Base-by-base conservation (phyloP, 2,329 filamentous ascomycete species). In the Arthrobotrys musiformis region DNA sequence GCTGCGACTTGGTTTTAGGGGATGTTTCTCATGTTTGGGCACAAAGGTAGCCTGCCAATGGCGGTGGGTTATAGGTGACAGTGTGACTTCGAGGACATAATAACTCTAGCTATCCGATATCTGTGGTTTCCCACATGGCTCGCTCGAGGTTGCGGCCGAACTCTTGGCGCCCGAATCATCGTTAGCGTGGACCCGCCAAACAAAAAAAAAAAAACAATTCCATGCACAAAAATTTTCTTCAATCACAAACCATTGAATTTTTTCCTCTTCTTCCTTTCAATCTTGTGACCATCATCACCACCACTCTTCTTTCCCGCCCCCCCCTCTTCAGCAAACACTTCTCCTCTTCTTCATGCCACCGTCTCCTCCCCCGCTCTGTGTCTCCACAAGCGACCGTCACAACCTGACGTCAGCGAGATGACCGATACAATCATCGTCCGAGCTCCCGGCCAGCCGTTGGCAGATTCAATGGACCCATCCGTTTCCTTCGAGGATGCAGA, bases 401-500 rank as follows among this genome's bases (percentile, higher is more conserved):
- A 61, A 22, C 42, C 30, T 67, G 66, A 77, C 50, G 66, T 70
- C 66, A 77, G 46, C 40, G 66, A 70, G 58, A 77, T 77, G 73
- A 61, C 58, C 50, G 66, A 70, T 54, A 46, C 60, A 50, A 77
- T 67, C 40, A 58, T 61, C 11, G n/a, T 66, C 33, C 58, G 73
- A 40, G 66, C 60, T 19, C 73, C 73, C 50, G 60, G 73, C 54
- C 66, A 70, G 73, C 40, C 64, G 56, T 56, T 66, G 44, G 60
- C 42, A n/a, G 64, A 64, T 52, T 19, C 72, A 24, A 56, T 76
- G 58, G 72, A 70, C 40, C 50, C 69, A 28, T 64, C 79, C 83
- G 37, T 66, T 63, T 73, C 69, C 11, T 22, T 70, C 75, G 82
- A 83, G 5, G 83, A 84, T 74, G 81, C 81, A 46, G 81, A 84